Evolutionary conservation across 2,329 filamentous ascomycete genomes (phyloP).

Genomic region (Chaetomium sp.): DNA sequence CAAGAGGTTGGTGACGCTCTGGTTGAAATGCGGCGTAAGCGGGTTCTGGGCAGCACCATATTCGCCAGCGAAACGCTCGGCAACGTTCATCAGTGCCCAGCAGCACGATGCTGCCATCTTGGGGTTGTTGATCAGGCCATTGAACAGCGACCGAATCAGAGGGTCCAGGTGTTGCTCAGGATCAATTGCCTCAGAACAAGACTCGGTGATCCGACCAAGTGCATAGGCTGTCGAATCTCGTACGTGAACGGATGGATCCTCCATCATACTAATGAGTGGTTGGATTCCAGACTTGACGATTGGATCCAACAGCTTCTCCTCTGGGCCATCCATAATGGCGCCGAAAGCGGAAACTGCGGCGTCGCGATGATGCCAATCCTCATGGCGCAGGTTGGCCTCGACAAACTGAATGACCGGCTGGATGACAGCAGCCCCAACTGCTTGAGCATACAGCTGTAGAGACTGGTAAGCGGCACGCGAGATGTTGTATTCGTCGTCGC

Average conservation of each 20-base stretch:
- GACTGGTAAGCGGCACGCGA: constrained; percentile 95
- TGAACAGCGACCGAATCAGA: constrained; percentile 82
- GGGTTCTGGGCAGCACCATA: constrained; percentile 70
- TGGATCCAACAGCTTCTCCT: constrained; percentile 84
- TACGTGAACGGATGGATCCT: constrained; percentile 81
- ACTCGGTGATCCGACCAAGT: constrained; percentile 90
- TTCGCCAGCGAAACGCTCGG: constrained; percentile 89
- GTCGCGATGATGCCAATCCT: constrained; percentile 93
- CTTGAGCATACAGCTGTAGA: constrained; percentile 89
- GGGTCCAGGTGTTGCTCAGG: constrained; percentile 73
- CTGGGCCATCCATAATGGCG: constrained; percentile 97
- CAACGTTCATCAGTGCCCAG: constrained; percentile 98
- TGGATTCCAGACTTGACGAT: constrained; percentile 93
- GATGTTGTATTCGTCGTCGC: constrained; percentile 96
- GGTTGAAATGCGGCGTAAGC: constrained; percentile 85
- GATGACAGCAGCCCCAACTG: constrained; percentile 78
- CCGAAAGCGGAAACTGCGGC: constrained; percentile 96
- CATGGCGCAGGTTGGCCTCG: constrained; percentile 78
- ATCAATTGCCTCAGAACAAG: constrained; percentile 87
- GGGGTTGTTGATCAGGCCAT: constrained; percentile 78
- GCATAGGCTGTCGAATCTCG: constrained; percentile 95
- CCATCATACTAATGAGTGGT: constrained; percentile 86
- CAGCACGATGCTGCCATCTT: constrained; percentile 99
- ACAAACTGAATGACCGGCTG: constrained; percentile 84
- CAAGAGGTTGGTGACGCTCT: constrained; percentile 79